These are phyloP conservation scores for Aspergillus sp. DNA, from an alignment of 2,329 filamentous ascomycete genomes.

Conservation along the genomic window DNA sequence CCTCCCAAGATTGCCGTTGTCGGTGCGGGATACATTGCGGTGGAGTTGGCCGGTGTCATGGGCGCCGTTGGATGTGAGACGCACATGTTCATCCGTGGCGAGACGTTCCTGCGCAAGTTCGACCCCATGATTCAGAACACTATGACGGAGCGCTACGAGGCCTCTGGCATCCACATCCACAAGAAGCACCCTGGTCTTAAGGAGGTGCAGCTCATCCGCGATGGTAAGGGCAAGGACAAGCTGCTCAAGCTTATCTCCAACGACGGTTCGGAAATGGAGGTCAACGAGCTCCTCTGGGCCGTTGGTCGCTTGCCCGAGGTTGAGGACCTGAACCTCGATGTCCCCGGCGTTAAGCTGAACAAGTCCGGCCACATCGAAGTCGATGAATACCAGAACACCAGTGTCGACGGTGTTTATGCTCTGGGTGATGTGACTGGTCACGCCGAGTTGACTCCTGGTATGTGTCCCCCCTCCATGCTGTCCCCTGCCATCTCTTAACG, in stretches of 20 bases:
- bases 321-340: conserved; percentile 45
- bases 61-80: conserved; percentile 53
- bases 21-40: conserved; percentile 55
- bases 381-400: conserved; percentile 56
- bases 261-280: conserved; percentile 47
- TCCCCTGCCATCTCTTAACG: neutral
- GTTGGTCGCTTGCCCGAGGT: conserved; percentile 51
- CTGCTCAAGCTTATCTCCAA: conserved; percentile 47
- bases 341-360: conserved; percentile 46
- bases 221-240: conserved; percentile 51
- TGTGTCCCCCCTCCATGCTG: conserved; percentile 9
- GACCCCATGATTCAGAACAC: conserved; percentile 57
- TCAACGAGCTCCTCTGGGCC: conserved; percentile 56
- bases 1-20: conserved; percentile 54
- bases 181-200: conserved; percentile 50
- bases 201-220: conserved; percentile 48
- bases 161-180: conserved; percentile 51
- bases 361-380: conserved; percentile 47
- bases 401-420: conserved; percentile 50
- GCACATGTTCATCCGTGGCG: conserved; percentile 53
- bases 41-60: conserved; percentile 55
- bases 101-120: conserved; percentile 53
- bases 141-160: conserved; percentile 55
- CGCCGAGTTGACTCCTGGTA: conserved; percentile 54
- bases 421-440: conserved; percentile 56